These are phyloP conservation scores for Penicillium oxalicum DNA, from an alignment of 2,329 filamentous ascomycete species.

Conservation along the genomic window DNA sequence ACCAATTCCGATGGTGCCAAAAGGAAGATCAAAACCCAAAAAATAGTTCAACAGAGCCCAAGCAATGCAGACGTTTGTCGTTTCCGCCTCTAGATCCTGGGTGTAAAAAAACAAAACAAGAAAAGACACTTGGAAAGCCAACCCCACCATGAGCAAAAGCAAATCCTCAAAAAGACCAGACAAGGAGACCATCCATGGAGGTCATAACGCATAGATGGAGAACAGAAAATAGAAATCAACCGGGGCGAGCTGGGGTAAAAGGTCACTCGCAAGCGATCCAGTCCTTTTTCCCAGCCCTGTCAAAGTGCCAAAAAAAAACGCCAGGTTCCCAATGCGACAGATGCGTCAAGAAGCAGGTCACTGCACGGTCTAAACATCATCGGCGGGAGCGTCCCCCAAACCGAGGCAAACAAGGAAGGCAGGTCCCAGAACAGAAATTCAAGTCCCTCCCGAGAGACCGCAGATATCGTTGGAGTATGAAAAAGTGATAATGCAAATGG, in stretches of 20 bases:
- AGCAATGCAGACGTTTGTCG: conserved; percentile 42
- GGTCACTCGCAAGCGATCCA: conserved; percentile 18
- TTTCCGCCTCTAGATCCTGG: conserved; percentile 40
- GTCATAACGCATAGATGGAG: conserved; percentile 24
- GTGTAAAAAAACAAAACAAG: conserved; percentile 17
- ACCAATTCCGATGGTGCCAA: conserved; percentile 16
- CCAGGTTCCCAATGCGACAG: conserved; percentile 29
- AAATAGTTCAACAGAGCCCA: conserved; percentile 34
- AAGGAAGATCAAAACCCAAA: conserved; percentile 18
- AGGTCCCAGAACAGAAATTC: conserved; percentile 23
- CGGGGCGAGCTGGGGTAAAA: conserved; percentile 12
- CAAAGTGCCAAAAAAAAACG: conserved; percentile 28
- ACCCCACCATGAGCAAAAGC: conserved; percentile 25
- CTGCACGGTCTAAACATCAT: conserved; percentile 39
- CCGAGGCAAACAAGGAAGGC: conserved; percentile 14
- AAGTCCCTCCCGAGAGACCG: conserved; percentile 33
- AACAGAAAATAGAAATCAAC: conserved; percentile 4
- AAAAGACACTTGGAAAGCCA: conserved; percentile 20
- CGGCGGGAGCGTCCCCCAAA: conserved; percentile 21
- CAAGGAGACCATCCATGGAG: conserved; percentile 24
- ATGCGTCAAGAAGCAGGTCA: conserved; percentile 31
- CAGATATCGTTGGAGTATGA: conserved; percentile 29
- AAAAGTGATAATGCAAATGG: conserved; percentile 26
- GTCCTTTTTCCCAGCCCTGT: conserved; percentile 17
- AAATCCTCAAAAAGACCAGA: conserved; percentile 22